Percentiles rank a stretch among this genome's conserved stretches.
These are phyloP conservation scores for Colletotrichum sp. DNA, from an alignment of 2,329 filamentous ascomycete genomes.

Conservation along the genomic window DNA sequence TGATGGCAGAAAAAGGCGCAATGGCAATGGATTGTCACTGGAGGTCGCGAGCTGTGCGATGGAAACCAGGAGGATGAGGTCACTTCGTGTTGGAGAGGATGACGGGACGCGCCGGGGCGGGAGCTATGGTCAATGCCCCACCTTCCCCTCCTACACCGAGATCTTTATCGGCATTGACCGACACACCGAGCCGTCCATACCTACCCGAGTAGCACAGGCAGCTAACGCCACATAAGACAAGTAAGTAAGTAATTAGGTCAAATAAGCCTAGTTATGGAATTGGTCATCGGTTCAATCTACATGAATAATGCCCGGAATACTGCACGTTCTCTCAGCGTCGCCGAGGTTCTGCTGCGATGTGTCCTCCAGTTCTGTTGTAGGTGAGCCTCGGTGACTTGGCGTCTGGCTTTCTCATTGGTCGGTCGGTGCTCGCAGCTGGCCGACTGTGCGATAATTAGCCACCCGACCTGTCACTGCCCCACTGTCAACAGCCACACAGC, in stretches of 20 bases:
- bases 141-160: neutral
- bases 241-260: neutral
- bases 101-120: neutral
- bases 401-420: neutral
- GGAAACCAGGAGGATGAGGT: neutral
- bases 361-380: neutral
- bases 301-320: neutral
- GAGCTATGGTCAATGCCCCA: neutral
- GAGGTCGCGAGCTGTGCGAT: neutral
- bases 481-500: neutral
- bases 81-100: neutral
- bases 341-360: constrained; percentile 6
- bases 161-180: neutral
- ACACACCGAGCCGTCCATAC: neutral
- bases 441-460: neutral
- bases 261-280: neutral
- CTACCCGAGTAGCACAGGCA: too few species aligned
- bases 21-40: neutral
- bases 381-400: neutral
- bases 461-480: neutral
- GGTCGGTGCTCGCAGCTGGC: neutral
- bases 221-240: neutral
- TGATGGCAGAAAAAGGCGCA: neutral
- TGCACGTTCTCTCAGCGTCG: neutral
- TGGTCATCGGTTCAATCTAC: neutral